Base-by-base conservation (phyloP, 768 basidiomycete genomes). In the Holtermannia corniformis region DNA sequence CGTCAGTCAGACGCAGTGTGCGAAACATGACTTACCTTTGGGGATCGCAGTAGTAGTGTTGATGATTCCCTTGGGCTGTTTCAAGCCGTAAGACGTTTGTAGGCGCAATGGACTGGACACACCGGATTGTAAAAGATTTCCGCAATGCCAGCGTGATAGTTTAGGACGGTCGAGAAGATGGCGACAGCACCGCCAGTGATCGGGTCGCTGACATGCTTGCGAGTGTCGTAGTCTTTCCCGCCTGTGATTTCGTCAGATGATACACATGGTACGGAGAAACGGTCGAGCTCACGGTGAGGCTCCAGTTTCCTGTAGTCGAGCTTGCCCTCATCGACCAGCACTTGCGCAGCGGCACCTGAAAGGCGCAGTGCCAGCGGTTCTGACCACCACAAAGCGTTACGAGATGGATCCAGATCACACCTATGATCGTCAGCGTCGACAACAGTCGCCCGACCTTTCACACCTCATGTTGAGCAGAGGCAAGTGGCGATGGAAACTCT, bases 401-500 rank as follows among this genome's bases (percentile, higher is more conserved):
- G 72, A 0, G 73, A 68, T 0, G 80, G 75, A 47, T 79, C 78
- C 46, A 83, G 60, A 61, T 82, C 81, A 58, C 82, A 84, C 61
- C 73, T 71, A 42, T 21, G 19, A 1, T n/a, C 1, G 46, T 47
- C 41, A 56, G 48, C 14, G 23, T 27, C 41, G 41, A 5, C 12
- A 22, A 32, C 48, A 41, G 12, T n/a, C 45, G 13, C 22, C 3
- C 7, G 21, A 13, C 32, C 19, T 12, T 32, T 51, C 67, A 44
- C 20, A 74, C 74, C 79, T 71, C 81, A 83, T 82, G 58, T 80
- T 80, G 25, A 79, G 61, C 42, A 83, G 62, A 0, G 82, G 81
- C 16, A 83, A 68, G 63, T 82, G 81, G 41, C 71, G 71, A 63
- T 83, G 80, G 61, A 82, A 82, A 32, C 77, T 78, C 20, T 79